Percentiles rank a stretch among this genome's conserved stretches.
Conservation (phyloP, 352 stramenopile genomes). For the Thraustochytrium sp. region DNA sequence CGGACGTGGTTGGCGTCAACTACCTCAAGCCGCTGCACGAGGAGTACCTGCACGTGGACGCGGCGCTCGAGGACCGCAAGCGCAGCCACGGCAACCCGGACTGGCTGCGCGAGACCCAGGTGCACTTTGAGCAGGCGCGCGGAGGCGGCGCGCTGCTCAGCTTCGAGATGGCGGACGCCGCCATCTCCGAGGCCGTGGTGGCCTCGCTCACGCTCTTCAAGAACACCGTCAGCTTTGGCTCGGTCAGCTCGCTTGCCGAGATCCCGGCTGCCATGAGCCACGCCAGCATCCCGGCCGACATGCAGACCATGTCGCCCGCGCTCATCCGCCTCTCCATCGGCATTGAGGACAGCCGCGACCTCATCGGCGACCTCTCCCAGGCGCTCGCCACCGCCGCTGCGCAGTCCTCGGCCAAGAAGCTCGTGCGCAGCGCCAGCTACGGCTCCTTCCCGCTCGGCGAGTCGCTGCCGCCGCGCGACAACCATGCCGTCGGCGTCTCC, state of each 20-base stretch:
- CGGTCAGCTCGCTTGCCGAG: conserved; percentile 83
- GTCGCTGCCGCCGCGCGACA: conserved; percentile 63
- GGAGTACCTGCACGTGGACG: conserved; percentile 19
- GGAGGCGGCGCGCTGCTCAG: conserved; percentile 78
- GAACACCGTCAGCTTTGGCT: conserved; percentile 82
- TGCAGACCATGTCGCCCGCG: conserved; percentile 31
- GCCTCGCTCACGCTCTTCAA: conserved; percentile 84
- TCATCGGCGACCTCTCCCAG: conserved; percentile 4
- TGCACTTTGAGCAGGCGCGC: conserved; percentile 68
- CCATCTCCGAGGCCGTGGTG: conserved; percentile 69
- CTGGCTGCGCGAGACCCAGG: conserved; percentile 56
- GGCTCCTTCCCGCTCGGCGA: conserved; percentile 57
- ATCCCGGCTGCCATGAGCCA: conserved; percentile 56
- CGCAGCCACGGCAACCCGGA: not conserved
- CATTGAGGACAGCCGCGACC: conserved; percentile 21
- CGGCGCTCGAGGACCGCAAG: not conserved
- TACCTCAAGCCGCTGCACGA: conserved; percentile 20
- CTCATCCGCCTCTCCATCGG: conserved; percentile 27
- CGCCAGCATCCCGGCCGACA: conserved; percentile 4
- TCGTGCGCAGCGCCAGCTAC: conserved; percentile 4
- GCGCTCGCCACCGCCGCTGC: not conserved
- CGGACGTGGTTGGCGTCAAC: conserved; percentile 18
- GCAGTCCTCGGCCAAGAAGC: not conserved
- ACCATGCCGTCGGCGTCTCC: conserved; percentile 70
- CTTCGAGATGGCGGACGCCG: conserved; percentile 73